Evolutionary conservation across 164 flowering plant species (phyloP), one percentile per base, ranked within the genome.

Genomic region (Magnolia kwangsiensis): DNA sequence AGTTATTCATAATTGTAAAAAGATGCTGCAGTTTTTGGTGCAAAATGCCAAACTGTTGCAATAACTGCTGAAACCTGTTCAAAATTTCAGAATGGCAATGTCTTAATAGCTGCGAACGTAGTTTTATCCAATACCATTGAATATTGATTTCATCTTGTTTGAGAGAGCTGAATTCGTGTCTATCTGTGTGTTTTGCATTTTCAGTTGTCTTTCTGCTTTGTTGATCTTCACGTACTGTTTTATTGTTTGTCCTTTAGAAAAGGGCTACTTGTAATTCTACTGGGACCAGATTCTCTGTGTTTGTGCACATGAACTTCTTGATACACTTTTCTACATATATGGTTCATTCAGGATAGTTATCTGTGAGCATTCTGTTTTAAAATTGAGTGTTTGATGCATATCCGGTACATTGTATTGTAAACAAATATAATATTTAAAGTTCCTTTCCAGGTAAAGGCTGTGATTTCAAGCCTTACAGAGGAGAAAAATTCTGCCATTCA

Each of bases 391-490:
- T 63, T 18, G 65, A 64, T 66, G 69, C 69, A 13, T n/a, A 8
- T 68, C 27, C 50, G 16, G 50, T 68, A 66, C 19, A 29, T 68
- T 18, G 23, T 68, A 16, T 7, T 1, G 19, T 68, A 2, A 68
- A 8, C 1, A 31, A 68, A 37, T 24, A 18, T 68, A 14, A 68
- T 7, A 10, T 27, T 68, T 68, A 7, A 51, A 51, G 66, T 58
- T 8, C 50, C 2, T 58, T 59, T 85, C 69, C 85, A 93, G 95
- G 82, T 83, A 18, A 86, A 82, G 71, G 84, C 88, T 72, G 77
- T 87, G 37, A 85, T 92, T 76, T 84, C 87, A 58, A 90, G 84
- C 87, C 81, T 94, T 78, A 86, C 87, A 5, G 90, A 91, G 74
- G 95, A 94, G 85, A 91, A 88, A 75, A 85, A 72, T 64, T 79